A percentile compares a stretch with the other conserved stretches of the same genome.
phyloP scores from a whole-genome alignment of 352 stramenopile species.

The Phytophthora litchii region DNA sequence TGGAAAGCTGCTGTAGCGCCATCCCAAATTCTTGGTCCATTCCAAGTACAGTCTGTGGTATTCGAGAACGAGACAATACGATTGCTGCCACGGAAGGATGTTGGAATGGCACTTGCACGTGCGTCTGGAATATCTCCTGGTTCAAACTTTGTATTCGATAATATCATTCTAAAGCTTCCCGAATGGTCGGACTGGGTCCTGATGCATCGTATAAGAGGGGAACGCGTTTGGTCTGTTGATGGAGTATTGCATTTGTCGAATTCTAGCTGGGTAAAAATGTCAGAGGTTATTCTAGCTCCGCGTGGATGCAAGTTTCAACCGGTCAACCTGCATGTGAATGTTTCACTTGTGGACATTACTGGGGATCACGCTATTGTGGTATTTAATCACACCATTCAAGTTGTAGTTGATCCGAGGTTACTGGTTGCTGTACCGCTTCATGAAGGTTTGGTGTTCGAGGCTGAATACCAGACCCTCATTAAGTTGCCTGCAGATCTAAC shows the following conservation, averaged over 20 bases:
- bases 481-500: slow-evolving; percentile 18
- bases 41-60: slow-evolving; percentile 10
- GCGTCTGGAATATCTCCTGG: background rate
- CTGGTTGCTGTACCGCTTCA: slow-evolving; percentile 3
- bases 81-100: background rate
- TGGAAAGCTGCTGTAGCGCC: slow-evolving; percentile 1
- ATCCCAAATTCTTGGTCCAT: slow-evolving; percentile 10
- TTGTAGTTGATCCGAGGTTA: slow-evolving; percentile 12
- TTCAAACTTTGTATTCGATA: background rate
- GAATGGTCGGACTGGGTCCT: slow-evolving; percentile 19
- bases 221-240: slow-evolving; percentile 1
- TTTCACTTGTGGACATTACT: slow-evolving; percentile 10
- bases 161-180: slow-evolving; percentile 3
- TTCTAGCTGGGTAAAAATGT: slow-evolving; percentile 2
- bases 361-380: slow-evolving; percentile 7
- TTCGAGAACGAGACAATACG: slow-evolving; percentile 12
- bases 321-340: slow-evolving; percentile 11
- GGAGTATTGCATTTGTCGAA: background rate
- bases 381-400: background rate
- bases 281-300: slow-evolving; percentile 10
- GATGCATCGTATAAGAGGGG: slow-evolving; percentile 8
- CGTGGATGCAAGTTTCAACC: background rate
- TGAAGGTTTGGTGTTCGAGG: slow-evolving; percentile 16
- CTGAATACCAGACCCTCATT: slow-evolving; percentile 19
- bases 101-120: background rate